Percentiles rank a stretch among this genome's conserved stretches.
These are phyloP conservation scores for Tuctoria greenei DNA, from an alignment of 176 grass and related monocot species.

Conservation along the genomic window DNA sequence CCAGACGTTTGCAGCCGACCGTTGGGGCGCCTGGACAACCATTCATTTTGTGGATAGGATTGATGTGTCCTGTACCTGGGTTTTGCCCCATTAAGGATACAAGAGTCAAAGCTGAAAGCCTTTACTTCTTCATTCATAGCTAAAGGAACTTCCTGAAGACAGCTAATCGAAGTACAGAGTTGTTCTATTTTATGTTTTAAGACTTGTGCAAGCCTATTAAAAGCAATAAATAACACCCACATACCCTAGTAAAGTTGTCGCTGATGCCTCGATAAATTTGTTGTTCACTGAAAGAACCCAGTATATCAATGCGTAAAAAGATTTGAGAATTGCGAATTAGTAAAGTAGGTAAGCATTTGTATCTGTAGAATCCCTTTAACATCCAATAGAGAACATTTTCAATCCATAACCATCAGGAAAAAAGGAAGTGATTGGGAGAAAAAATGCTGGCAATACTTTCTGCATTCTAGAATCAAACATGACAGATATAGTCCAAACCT, in stretches of 20 bases:
- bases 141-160: background rate
- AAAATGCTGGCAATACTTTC: background rate
- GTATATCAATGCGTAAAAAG: background rate
- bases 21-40: too few species aligned
- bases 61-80: background rate
- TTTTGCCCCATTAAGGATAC: background rate
- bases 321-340: background rate
- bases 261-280: background rate
- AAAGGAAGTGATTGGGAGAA: too few species aligned
- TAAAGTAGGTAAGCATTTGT: background rate
- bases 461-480: background rate
- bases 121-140: background rate
- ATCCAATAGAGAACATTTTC: too few species aligned
- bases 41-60: background rate
- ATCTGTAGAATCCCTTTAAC: too few species aligned
- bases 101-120: background rate
- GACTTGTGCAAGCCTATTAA: too few species aligned
- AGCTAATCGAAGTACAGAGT: background rate
- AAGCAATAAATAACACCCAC: too few species aligned
- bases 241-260: too few species aligned
- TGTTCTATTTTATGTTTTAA: constrained; percentile 2
- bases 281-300: background rate
- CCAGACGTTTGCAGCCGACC: background rate
- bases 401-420: too few species aligned
- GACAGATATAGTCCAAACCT: constrained; percentile 23